Percentiles rank a stretch among this genome's conserved stretches.
phyloP scores from a whole-genome alignment of 352 stramenopile genomes.

The Phytopythium cucurbitacearum region DNA sequence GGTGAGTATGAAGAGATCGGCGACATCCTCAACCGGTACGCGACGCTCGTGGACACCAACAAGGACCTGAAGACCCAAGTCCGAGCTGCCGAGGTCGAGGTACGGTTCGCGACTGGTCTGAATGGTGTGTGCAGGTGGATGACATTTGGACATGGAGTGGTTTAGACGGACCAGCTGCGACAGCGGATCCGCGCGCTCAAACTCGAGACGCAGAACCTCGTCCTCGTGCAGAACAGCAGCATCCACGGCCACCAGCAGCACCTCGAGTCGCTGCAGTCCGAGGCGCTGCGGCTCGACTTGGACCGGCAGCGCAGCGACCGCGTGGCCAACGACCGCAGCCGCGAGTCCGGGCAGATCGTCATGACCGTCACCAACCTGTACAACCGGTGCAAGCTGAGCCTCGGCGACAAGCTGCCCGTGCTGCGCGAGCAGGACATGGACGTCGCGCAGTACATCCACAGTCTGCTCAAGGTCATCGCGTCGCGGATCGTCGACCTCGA shows the following conservation, averaged over 20 bases:
- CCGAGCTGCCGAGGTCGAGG: slow-evolving; percentile 55
- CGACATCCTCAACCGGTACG: slow-evolving; percentile 82
- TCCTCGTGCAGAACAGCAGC: slow-evolving; percentile 82
- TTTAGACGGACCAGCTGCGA: slow-evolving; percentile 62
- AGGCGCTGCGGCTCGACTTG: slow-evolving; percentile 78
- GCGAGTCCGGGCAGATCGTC: slow-evolving; percentile 88
- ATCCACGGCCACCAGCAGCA: slow-evolving; percentile 83
- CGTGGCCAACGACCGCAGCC: slow-evolving; percentile 75
- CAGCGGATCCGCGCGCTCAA: slow-evolving; percentile 76
- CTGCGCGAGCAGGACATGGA: slow-evolving; percentile 75
- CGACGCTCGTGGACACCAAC: slow-evolving; percentile 86
- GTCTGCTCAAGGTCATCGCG: slow-evolving; percentile 72
- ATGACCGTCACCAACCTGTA: slow-evolving; percentile 91
- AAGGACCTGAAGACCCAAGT: slow-evolving; percentile 80
- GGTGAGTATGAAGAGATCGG: slow-evolving; percentile 82
- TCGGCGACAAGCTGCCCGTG: slow-evolving; percentile 70
- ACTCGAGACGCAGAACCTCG: slow-evolving; percentile 78
- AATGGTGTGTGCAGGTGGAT: not conserved
- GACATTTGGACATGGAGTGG: not conserved
- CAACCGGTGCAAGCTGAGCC: slow-evolving; percentile 70
- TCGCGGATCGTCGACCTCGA: slow-evolving; percentile 83
- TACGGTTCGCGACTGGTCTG: slow-evolving; percentile 1
- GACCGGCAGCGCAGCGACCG: slow-evolving; percentile 74
- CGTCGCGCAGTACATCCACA: slow-evolving; percentile 68
- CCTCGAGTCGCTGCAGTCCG: slow-evolving; percentile 65